phyloP scores from a whole-genome alignment of 2,329 filamentous ascomycete species.

The Dryadomyces quercus-mongolicae region DNA sequence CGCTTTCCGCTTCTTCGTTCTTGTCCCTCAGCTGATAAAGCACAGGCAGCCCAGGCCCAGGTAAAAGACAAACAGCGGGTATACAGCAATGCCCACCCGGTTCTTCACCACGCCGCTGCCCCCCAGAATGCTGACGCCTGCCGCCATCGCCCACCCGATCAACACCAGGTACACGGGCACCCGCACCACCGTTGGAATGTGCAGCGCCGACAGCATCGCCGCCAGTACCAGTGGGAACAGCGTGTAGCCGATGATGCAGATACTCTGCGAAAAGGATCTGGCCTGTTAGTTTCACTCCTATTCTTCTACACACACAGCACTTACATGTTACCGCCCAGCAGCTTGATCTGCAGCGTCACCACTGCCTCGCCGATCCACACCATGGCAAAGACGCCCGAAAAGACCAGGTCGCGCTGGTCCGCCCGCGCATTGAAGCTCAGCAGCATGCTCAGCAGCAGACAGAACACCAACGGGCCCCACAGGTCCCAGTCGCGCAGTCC shows the following conservation, averaged over 20 bases:
- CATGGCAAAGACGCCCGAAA: slow-evolving; percentile 91
- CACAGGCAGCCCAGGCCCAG: slow-evolving; percentile 85
- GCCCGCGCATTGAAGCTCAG: slow-evolving; percentile 69
- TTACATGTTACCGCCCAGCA: slow-evolving; percentile 93
- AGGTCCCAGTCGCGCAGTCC: slow-evolving; percentile 94
- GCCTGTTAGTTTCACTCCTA: not conserved
- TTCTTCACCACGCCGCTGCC: slow-evolving; percentile 95
- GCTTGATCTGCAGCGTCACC: slow-evolving; percentile 95
- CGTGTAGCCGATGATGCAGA: slow-evolving; percentile 97
- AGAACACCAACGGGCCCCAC: slow-evolving; percentile 94
- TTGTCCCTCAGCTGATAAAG: slow-evolving; percentile 69
- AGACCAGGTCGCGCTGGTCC: slow-evolving; percentile 78
- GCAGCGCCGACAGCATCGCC: slow-evolving; percentile 72
- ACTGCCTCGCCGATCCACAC: slow-evolving; percentile 95
- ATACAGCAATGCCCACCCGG: slow-evolving; percentile 84
- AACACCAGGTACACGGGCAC: slow-evolving; percentile 87
- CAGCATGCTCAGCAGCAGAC: slow-evolving; percentile 74
- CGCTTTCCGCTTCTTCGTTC: not conserved
- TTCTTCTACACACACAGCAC: slow-evolving; percentile 18
- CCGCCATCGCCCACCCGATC: slow-evolving; percentile 85
- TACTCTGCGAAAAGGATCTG: slow-evolving; percentile 93
- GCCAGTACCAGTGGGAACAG: slow-evolving; percentile 95
- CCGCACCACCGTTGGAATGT: slow-evolving; percentile 65
- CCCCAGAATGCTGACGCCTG: slow-evolving; percentile 88
- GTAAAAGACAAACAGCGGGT: slow-evolving; percentile 92